phyloP scores from a whole-genome alignment of 139 green algal genomes.

The Volvox reticuliferus region DNA sequence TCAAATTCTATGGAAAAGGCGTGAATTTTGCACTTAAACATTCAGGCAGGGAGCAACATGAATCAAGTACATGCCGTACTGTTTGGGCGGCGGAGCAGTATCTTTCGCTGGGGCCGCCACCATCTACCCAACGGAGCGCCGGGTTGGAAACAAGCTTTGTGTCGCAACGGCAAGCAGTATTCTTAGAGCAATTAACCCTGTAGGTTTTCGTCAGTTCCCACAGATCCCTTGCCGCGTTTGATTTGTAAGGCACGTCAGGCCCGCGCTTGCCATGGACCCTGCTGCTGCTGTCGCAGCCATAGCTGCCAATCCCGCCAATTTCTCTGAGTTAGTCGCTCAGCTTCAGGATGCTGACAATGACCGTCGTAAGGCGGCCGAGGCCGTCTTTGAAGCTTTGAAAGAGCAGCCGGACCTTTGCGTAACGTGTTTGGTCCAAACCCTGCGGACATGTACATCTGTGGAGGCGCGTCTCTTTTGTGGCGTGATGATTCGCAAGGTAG shows the following conservation, averaged over 20 bases:
- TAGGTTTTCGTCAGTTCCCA: not conserved
- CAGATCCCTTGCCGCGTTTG: not conserved
- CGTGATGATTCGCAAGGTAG: slow-evolving; percentile 86
- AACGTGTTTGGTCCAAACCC: slow-evolving; percentile 67
- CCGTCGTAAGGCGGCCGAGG: slow-evolving; percentile 75
- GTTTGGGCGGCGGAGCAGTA: too few relatives aligned
- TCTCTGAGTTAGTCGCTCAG: slow-evolving; percentile 82
- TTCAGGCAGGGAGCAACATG: too few relatives aligned
- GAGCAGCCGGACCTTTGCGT: slow-evolving; percentile 76
- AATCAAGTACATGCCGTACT: too few relatives aligned
- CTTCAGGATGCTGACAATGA: slow-evolving; percentile 90
- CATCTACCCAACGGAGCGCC: too few relatives aligned
- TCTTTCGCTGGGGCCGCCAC: too few relatives aligned
- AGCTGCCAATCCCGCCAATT: slow-evolving; percentile 58
- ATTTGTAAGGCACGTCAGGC: not conserved
- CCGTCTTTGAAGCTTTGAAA: slow-evolving; percentile 81
- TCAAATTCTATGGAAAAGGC: too few relatives aligned
- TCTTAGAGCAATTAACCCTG: not conserved
- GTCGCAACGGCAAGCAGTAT: not conserved
- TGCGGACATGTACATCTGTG: slow-evolving; percentile 67
- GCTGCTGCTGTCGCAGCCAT: slow-evolving; percentile 26
- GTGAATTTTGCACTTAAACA: too few relatives aligned
- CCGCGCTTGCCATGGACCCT: slow-evolving; percentile 24
- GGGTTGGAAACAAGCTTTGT: too few relatives aligned
- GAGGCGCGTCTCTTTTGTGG: slow-evolving; percentile 81